phyloP scores from a whole-genome alignment of 75 land plant species.

The Selaginella moellendorffii region DNA sequence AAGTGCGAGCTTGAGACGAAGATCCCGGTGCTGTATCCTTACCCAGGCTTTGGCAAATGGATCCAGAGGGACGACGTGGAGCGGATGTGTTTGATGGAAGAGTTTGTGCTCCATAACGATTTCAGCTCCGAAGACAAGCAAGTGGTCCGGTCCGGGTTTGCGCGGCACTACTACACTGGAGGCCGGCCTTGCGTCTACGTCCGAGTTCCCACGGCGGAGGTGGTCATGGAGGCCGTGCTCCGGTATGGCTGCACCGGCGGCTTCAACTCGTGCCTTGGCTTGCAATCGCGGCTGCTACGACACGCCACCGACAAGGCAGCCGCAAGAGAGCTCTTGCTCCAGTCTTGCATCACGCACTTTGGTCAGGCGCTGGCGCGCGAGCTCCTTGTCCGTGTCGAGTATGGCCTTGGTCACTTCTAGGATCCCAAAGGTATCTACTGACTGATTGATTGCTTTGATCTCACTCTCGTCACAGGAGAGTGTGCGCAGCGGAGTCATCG shows the following conservation, averaged over 20 bases:
- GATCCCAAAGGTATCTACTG: no score
- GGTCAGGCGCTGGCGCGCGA: not conserved
- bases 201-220: not conserved
- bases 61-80: not conserved
- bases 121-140: not conserved
- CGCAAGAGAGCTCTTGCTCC: not conserved
- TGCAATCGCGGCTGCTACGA: not conserved
- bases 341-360: not conserved
- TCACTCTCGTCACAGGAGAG: no score
- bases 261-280: not conserved
- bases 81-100: not conserved
- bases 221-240: not conserved
- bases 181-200: not conserved
- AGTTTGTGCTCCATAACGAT: not conserved
- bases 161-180: not conserved
- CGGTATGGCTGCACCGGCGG: not conserved
- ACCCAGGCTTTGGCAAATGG: not conserved
- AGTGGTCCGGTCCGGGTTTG: not conserved
- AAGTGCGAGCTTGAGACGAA: not conserved
- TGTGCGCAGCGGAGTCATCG: no score
- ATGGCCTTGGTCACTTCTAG: not conserved
- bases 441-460: no score
- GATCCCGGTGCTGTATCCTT: not conserved
- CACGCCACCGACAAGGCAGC: not conserved
- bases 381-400: not conserved